A percentile compares a stretch with the other conserved stretches of the same genome.
phyloP scores from a whole-genome alignment of 805 yeast species.

The Teunomyces barrocoloradensis region DNA sequence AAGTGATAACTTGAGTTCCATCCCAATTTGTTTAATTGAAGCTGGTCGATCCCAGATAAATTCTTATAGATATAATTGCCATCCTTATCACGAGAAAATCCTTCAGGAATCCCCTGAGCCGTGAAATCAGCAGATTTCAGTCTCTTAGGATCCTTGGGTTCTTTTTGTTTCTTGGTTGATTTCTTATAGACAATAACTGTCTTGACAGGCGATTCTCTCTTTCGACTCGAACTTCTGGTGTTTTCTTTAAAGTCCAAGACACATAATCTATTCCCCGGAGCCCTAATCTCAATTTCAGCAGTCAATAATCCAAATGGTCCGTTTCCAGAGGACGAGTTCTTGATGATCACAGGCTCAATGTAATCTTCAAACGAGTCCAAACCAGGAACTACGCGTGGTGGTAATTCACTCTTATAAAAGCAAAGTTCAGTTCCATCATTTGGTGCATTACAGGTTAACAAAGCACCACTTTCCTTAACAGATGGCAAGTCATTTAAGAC shows the following conservation, averaged over 20 bases:
- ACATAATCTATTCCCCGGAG: constrained; percentile 64
- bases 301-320: constrained; percentile 63
- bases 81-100: constrained; percentile 39
- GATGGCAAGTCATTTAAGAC: constrained; percentile 65
- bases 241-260: constrained; percentile 51
- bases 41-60: constrained; percentile 59
- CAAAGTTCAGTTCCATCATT: constrained; percentile 54
- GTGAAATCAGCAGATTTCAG: constrained; percentile 7
- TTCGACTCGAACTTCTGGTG: constrained; percentile 14
- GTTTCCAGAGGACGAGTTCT: constrained; percentile 43
- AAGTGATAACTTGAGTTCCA: constrained; percentile 59
- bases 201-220: constrained; percentile 45
- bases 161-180: constrained; percentile 23
- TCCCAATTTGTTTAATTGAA: constrained; percentile 62
- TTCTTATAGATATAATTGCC: constrained; percentile 52
- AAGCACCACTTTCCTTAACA: constrained; percentile 34
- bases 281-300: constrained; percentile 60
- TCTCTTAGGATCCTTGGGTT: constrained; percentile 16
- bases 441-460: constrained; percentile 32
- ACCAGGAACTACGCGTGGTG: constrained; percentile 34
- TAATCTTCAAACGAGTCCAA: constrained; percentile 41
- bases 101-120: constrained; percentile 36
- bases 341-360: constrained; percentile 49
- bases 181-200: constrained; percentile 48
- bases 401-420: constrained; percentile 47